Evolutionary conservation across 78 protist genomes (phyloP), one percentile per base, ranked within the genome.

Genomic region (Anaeramoeba flamelloides): DNA sequence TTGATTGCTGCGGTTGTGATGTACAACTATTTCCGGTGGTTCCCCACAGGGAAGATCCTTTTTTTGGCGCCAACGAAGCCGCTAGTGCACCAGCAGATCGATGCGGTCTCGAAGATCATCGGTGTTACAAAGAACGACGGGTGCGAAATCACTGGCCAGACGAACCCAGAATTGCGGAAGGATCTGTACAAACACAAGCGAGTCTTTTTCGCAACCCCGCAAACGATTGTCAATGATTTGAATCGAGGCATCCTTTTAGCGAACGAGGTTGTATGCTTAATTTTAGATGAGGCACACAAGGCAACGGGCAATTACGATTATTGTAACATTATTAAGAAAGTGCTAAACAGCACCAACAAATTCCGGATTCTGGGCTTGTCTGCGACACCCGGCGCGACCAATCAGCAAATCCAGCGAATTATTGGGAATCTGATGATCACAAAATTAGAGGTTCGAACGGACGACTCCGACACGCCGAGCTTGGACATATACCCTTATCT

Each of bases 31-130:
- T 82, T 74, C 77, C 79, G 93, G 2, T 95, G 99, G 99, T 96
- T 88, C 74, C 97, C 97, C 32, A 36, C 26, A 0, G 92, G 94
- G 41, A 86, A 77, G 40, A 37, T 88, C 17, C 75, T 93, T n/a
- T 96, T 96, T 76, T 75, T 96, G 77, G 98, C 96, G 0, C 98
- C 98, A 32, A 94, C 99, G 0, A 69, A 79, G 82, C 89, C 97
- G 33, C 89, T 96, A 38, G 92, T 92, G 4, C 8, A 39, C 3
- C 99, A 96, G 83, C 99, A 96, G 84, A 12, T 89, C 0, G 40
- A 41, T 0, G 95, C 96, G 37, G 90, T 90, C 84, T 82, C 78
- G 75, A 0, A 1, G 22, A 69, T 87, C 40, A 82, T 87, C 38
- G 90, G 87, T 32, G 17, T 89, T 0, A 76, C 82, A 31, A 40